A percentile compares a stretch with the other conserved stretches of the same genome.
Conservation (phyloP, 2,329 filamentous ascomycete species). For the Fusarium keratoplasticum region DNA sequence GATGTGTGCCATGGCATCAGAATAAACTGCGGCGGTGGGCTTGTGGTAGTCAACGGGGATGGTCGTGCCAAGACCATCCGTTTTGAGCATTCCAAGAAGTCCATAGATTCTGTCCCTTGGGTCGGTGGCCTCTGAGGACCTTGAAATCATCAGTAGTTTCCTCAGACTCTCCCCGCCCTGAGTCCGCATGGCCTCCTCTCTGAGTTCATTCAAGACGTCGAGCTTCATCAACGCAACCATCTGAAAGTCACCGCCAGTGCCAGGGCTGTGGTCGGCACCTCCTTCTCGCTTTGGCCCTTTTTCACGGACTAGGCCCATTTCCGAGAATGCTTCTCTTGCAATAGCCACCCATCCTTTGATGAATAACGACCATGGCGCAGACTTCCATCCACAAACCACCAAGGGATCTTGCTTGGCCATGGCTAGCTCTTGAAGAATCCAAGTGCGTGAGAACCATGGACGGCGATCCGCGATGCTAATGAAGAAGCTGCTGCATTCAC, state of each 20-base stretch:
- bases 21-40: neutral
- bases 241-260: neutral
- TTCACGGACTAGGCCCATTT: neutral
- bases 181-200: neutral
- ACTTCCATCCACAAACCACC: neutral
- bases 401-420: neutral
- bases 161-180: neutral
- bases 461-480: neutral
- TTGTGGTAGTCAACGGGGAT: neutral
- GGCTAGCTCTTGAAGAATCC: neutral
- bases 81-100: neutral
- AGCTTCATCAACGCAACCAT: neutral
- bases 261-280: accelerated
- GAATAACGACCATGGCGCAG: neutral
- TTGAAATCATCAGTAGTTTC: neutral
- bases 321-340: neutral
- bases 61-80: neutral
- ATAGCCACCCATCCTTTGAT: neutral
- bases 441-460: neutral
- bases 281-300: neutral
- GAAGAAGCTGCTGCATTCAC: neutral
- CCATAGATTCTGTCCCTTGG: neutral
- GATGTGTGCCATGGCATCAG: neutral
- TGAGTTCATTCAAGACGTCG: neutral
- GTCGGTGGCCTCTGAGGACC: neutral